phyloP scores from a whole-genome alignment of 805 yeast species.

The Kuraishia capsulata region DNA sequence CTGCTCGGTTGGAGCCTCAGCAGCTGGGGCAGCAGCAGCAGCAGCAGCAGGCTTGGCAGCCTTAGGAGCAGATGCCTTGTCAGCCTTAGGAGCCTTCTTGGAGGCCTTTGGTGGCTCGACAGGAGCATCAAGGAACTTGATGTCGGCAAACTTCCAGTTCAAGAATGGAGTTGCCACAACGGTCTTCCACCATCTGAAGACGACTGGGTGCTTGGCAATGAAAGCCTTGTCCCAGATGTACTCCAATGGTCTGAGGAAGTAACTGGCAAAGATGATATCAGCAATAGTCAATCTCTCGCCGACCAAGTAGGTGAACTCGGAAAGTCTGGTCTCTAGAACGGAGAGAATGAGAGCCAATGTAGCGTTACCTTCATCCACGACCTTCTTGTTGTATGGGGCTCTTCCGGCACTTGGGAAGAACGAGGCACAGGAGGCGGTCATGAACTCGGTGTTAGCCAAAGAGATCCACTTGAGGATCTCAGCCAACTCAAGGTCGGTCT shows the following conservation, averaged over 20 bases:
- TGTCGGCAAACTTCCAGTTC: constrained; percentile 33
- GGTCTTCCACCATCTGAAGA: constrained; percentile 43
- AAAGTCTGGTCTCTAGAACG: constrained; percentile 25
- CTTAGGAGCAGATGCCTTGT: constrained; percentile 28
- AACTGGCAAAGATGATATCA: constrained; percentile 32
- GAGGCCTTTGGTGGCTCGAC: constrained; percentile 43
- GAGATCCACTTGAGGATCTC: constrained; percentile 71
- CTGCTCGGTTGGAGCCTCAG: constrained; percentile 34
- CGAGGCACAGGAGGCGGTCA: constrained; percentile 35
- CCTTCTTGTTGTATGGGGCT: constrained; percentile 71
- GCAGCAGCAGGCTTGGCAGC: constrained; percentile 16
- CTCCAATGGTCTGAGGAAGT: constrained; percentile 37
- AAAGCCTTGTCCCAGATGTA: constrained; percentile 37
- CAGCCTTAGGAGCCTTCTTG: constrained; percentile 20
- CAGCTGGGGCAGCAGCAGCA: constrained; percentile 19
- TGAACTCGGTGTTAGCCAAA: constrained; percentile 59
- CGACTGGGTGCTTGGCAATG: constrained; percentile 39
- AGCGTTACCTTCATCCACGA: constrained; percentile 16
- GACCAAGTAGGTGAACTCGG: constrained; percentile 34
- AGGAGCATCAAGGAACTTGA: constrained; percentile 51
- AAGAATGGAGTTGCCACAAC: constrained; percentile 27
- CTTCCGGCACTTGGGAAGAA: constrained; percentile 57
- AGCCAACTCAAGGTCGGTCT: constrained; percentile 54
- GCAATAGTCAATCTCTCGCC: constrained; percentile 38
- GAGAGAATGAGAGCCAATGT: constrained; percentile 3